Evolutionary conservation across 163 green algal species (phyloP), one percentile per base, ranked within the genome.

Genomic region (Coccomyxa subellipsoidea): DNA sequence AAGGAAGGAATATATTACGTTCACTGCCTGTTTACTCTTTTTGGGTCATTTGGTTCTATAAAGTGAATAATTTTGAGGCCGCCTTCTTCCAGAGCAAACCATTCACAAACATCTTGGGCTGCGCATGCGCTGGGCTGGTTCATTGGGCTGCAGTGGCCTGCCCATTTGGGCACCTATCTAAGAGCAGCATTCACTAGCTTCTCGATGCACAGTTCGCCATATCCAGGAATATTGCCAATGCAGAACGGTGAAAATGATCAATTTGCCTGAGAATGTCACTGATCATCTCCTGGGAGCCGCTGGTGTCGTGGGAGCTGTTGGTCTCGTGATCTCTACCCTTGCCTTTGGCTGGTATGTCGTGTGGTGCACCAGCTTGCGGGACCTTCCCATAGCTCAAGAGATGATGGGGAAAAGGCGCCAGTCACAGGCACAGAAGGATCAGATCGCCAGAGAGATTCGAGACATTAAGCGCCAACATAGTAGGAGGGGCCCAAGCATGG

Each of bases 391-490:
- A 77, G 32, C 32, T 34, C 70, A 77, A 34, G 70, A 77, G 5
- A 47, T 77, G 70, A 47, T 77, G 70, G 70, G 70, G 2, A 77
- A 77, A 23, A 31, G 70, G 32, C 70, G 70, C 12, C 31, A 77
- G 70, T 38, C 70, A 27, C 7, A 38, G 32, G 70, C 32, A 32
- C 32, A 38, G 32, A 77, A 77, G 34, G 32, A 77, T 27, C 31
- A 40, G 32, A 77, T 77, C 23, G 70, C 70, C 2, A 34, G 40
- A 39, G 70, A 77, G 32, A 77, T 77, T 27, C 70, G 34, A 34
- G 32, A 77, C 31, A 77, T 77, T 10, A 38, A 40, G 32, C 31
- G 70, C 10, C 27, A 38, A n/a, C 70, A 77, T 34, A 38, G 70
- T 8, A 38, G 32, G 66, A 73, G 66, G 66, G 66, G 66, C 29